Evolutionary conservation across 305 asterid genomes (phyloP).

Genomic region (Nicotiana rustica): DNA sequence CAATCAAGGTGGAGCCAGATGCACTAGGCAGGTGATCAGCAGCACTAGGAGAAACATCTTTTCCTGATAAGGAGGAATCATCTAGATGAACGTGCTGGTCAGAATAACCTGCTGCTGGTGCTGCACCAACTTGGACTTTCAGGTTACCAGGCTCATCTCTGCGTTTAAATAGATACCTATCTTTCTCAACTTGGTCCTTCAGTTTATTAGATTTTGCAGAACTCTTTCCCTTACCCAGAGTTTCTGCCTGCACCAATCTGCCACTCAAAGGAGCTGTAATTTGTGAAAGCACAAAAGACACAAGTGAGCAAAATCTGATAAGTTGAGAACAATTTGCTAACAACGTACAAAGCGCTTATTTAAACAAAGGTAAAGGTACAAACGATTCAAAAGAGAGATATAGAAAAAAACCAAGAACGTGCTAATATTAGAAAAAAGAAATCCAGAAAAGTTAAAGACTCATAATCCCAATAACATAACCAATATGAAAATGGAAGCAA

Average conservation of each 20-base stretch:
- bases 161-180: conserved; percentile 73
- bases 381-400: neutral
- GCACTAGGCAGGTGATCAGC: conserved; percentile 41
- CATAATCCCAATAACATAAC: neutral
- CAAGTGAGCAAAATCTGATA: neutral
- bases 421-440: conserved; percentile 26
- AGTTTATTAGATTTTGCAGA: conserved; percentile 53
- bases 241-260: conserved; percentile 75
- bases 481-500: conserved; percentile 16
- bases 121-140: conserved; percentile 53
- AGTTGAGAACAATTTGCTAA: neutral
- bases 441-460: neutral
- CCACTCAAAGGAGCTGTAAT: conserved; percentile 82
- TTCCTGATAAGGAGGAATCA: conserved; percentile 48
- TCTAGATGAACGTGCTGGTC: conserved; percentile 49
- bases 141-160: conserved; percentile 67
- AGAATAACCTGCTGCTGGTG: conserved; percentile 46
- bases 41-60: conserved; percentile 36
- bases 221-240: conserved; percentile 68
- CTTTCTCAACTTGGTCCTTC: conserved; percentile 74
- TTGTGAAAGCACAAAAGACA: conserved; percentile 23
- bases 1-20: conserved; percentile 50
- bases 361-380: conserved; percentile 3
- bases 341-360: neutral
- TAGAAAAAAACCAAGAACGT: neutral